Base-by-base conservation (phyloP, 441 rosid genomes). In the Syzygium malaccense region DNA sequence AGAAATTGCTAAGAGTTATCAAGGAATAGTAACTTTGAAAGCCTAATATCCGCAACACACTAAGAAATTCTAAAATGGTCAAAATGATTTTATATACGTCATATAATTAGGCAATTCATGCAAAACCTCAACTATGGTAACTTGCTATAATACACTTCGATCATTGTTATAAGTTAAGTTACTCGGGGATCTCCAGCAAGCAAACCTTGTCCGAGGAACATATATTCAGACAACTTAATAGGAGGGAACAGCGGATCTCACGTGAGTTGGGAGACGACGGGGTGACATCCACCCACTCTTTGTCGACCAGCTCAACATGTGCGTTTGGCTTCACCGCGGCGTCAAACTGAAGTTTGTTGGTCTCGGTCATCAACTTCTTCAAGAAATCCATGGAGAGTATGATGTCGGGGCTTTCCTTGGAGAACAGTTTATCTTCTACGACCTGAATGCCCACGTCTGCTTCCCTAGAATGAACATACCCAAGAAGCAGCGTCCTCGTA, bases 371-470 rank as follows among this genome's bases (percentile, higher is more conserved):
- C 91, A 95, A 33, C 85, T 86, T 91, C 92, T 91, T 93, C 92
- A 94, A 86, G 85, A 88, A 85, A 56, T 89, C 91, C 88, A 87
- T 87, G 28, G 98, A 93, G 87, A 96, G 91, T 87, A 91, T n/a
- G 90, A 95, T 88, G 92, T 95, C 85, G 7, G 91, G 88, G 79
- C 91, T 91, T 86, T 92, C 94, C 86, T 93, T 93, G 0, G 86
- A 41, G 85, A 45, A 90, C 17, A 88, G 62, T 66, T 58, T n/a
- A 33, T 92, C 92, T 91, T 87, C 92, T 0, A 56, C 89, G 48
- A 93, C 45, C 90, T 93, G 96, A 87, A 96, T 37, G 58, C 98
- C 99, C 28, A 94, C 75, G 85, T 96, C 96, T 6, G 95, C 94
- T 86, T 91, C 88, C 80, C 89, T 89, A 13, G 94, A 87, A 20